Percentiles rank a stretch among this genome's conserved stretches.
Evolutionary conservation across 768 basidiomycete genomes (phyloP).

Genomic region (Epithele typhae): DNA sequence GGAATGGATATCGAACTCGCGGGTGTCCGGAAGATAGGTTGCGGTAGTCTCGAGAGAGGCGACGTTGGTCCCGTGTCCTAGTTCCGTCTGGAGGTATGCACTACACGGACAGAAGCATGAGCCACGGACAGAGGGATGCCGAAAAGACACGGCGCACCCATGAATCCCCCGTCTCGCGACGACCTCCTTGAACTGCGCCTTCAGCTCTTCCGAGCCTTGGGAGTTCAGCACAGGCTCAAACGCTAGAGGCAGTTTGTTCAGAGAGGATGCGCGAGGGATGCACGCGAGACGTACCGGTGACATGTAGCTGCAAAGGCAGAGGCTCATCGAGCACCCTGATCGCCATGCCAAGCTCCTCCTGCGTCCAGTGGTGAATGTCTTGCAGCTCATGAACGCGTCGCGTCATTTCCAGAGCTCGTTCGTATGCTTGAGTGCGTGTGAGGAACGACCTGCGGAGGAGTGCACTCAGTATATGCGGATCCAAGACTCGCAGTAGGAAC

Average conservation of each 20-base stretch:
- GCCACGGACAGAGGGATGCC: background rate
- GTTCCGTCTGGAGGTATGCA: constrained; percentile 74
- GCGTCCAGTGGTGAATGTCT: constrained; percentile 48
- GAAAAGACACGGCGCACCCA: constrained; percentile 28
- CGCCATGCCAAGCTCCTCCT: constrained; percentile 44
- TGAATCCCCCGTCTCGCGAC: constrained; percentile 54
- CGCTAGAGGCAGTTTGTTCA: constrained; percentile 22
- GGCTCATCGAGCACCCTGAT: constrained; percentile 46
- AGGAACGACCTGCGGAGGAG: constrained; percentile 44
- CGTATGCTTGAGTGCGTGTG: constrained; percentile 52
- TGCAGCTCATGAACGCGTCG: constrained; percentile 57
- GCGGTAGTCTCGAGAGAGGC: constrained; percentile 68
- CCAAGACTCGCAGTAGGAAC: background rate
- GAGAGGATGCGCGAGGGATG: no score
- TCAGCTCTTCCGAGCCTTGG: constrained; percentile 53
- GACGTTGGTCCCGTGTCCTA: constrained; percentile 76
- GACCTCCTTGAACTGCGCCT: constrained; percentile 47
- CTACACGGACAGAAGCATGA: constrained; percentile 20
- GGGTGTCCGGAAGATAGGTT: constrained; percentile 60
- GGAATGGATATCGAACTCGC: constrained; percentile 73
- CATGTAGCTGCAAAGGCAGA: constrained; percentile 43
- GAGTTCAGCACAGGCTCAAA: constrained; percentile 66
- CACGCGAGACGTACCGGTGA: constrained; percentile 24
- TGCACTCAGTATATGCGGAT: background rate
- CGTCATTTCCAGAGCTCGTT: constrained; percentile 48